Conservation (phyloP, 495 filamentous ascomycete species). For the Cenococcum geophilum region DNA sequence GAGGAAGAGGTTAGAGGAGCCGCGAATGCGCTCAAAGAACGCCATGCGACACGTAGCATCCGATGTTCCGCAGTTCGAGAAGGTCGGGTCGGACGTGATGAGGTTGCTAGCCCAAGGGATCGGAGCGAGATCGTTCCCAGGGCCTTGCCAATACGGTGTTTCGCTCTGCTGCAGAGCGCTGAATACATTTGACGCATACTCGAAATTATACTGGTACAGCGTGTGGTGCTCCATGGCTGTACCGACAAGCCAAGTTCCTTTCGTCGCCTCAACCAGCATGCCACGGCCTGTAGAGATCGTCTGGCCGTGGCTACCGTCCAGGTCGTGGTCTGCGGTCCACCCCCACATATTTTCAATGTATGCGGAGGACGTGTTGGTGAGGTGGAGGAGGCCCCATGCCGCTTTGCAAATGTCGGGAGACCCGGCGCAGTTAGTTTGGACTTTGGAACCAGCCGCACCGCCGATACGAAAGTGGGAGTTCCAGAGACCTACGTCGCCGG, state of each 20-base stretch:
- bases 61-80: neutral
- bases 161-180: constrained; percentile 4
- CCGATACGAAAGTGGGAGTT: constrained; percentile 87
- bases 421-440: constrained; percentile 41
- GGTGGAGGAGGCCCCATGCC: constrained; percentile 75
- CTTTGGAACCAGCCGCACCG: constrained; percentile 69
- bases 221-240: constrained; percentile 83
- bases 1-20: neutral
- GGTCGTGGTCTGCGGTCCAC: constrained; percentile 84
- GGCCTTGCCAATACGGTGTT: constrained; percentile 15
- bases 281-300: constrained; percentile 91
- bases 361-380: constrained; percentile 58
- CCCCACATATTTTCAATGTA: constrained; percentile 93
- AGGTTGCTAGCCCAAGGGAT: neutral
- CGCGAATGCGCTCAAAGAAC: constrained; percentile 1
- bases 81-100: constrained; percentile 7
- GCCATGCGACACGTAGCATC: constrained; percentile 11
- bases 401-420: constrained; percentile 52
- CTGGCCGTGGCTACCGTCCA: constrained; percentile 67
- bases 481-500: constrained; percentile 77
- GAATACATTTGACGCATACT: constrained; percentile 13
- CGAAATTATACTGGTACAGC: constrained; percentile 55
- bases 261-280: constrained; percentile 61
- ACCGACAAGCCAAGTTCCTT: constrained; percentile 59
- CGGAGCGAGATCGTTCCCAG: neutral